Evolutionary conservation across 371 early-diverging fungal species (phyloP).

Genomic region (Mortierella sp.): DNA sequence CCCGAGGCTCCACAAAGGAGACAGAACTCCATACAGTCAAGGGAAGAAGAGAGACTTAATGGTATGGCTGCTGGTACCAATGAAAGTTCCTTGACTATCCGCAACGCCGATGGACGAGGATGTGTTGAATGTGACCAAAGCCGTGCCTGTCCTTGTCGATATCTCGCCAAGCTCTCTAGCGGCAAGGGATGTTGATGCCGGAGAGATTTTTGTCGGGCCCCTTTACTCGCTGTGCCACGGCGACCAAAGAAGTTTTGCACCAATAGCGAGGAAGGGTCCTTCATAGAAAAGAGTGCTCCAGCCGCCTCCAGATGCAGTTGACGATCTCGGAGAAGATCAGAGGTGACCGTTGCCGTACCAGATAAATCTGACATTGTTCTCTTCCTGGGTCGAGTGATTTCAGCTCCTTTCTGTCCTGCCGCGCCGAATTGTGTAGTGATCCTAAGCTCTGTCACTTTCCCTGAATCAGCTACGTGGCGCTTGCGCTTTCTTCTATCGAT

Average conservation of each 20-base stretch:
- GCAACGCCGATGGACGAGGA: conserved; percentile 5
- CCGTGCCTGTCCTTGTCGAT: conserved; percentile 16
- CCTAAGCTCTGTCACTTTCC: conserved; percentile 18
- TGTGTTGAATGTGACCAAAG: not conserved
- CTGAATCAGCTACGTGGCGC: conserved; percentile 17
- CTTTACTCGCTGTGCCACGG: conserved; percentile 3
- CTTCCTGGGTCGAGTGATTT: conserved; percentile 26
- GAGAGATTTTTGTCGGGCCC: not conserved
- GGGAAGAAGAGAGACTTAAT: not conserved
- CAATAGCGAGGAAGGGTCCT: conserved; percentile 19
- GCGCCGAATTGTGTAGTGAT: conserved; percentile 16
- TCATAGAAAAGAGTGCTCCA: conserved; percentile 46
- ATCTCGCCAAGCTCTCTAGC: conserved; percentile 28
- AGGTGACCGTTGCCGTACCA: conserved; percentile 15
- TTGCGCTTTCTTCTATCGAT: conserved; percentile 45
- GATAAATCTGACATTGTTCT: conserved; percentile 48
- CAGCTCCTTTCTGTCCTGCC: conserved; percentile 4
- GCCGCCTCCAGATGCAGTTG: conserved; percentile 48
- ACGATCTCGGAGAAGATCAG: conserved; percentile 17
- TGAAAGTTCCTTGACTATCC: conserved; percentile 11
- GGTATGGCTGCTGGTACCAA: conserved; percentile 7
- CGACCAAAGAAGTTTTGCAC: not conserved
- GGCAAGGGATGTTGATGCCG: conserved; percentile 8
- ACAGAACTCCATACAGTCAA: conserved; percentile 11
- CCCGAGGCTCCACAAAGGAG: conserved; percentile 27